These are phyloP conservation scores for Amorphotheca resinae DNA, from an alignment of 495 filamentous ascomycete genomes.

Conservation along the genomic window DNA sequence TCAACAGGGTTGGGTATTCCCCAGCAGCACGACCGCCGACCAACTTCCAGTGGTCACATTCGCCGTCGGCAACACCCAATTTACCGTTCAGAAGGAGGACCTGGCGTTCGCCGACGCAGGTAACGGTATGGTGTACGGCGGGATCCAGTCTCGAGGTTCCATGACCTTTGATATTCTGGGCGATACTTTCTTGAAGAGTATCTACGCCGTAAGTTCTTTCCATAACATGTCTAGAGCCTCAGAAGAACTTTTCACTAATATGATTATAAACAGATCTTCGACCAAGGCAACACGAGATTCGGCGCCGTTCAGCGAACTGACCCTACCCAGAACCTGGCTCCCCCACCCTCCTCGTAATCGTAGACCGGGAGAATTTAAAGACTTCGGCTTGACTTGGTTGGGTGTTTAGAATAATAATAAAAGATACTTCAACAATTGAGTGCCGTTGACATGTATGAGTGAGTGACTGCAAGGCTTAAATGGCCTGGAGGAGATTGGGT, in stretches of 20 bases:
- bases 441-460: too few relatives aligned
- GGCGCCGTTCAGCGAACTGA: constrained; percentile 56
- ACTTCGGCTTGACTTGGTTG: neutral
- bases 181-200: constrained; percentile 60
- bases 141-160: constrained; percentile 58
- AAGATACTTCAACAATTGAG: too few relatives aligned
- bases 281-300: constrained; percentile 59
- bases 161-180: constrained; percentile 63
- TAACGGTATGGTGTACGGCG: constrained; percentile 48
- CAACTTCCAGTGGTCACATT: constrained; percentile 56
- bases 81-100: constrained; percentile 60
- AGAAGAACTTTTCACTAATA: neutral
- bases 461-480: too few relatives aligned
- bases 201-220: constrained; percentile 50
- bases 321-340: constrained; percentile 36
- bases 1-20: constrained; percentile 61
- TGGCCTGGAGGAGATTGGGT: too few relatives aligned
- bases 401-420: too few relatives aligned
- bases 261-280: constrained; percentile 45
- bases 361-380: neutral
- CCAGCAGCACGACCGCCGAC: constrained; percentile 38
- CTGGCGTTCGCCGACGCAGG: constrained; percentile 40
- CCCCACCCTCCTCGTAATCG: constrained; percentile 17
- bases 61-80: constrained; percentile 53
- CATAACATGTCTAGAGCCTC: neutral